Evolutionary conservation across 2,329 filamentous ascomycete species (phyloP), one percentile per base, ranked within the genome.

Genomic region (Zymoseptoria tritici): DNA sequence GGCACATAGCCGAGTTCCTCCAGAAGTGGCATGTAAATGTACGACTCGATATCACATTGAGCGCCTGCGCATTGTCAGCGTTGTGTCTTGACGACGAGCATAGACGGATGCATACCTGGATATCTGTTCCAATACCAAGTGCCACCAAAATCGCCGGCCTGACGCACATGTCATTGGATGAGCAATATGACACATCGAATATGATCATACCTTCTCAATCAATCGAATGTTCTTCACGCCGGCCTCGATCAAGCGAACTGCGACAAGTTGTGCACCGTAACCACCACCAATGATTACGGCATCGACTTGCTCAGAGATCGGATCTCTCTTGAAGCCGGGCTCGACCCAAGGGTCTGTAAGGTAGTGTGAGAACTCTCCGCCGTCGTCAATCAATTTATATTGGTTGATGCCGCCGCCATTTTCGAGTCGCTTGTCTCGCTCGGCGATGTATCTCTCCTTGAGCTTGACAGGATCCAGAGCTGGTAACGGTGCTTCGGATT

Each of bases 1-100:
- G 75, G 78, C 57, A 73, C 64, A 73, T 77, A 79, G 49, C 76
- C 71, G 13, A 78, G 68, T 3, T 77, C 60, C 20, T 76, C 75
- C 61, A 78, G 77, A 9, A 74, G 74, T 54, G 78, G 77, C 54
- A 69, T 70, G 63, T 82, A 81, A 0, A 76, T 76, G n/a, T 77
- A 73, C 1, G 74, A 75, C 64, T 80, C 77, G 0, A 77, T 77
- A 57, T 81, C 79, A 55, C 78, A 77, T 49, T 77, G 72, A n/a
- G 77, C 76, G 2, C 78, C 78, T 11, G 78, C 77, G 53, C 79
- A 79, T 72, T 70, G 56, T 79, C 16, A 62, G 56, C 22, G 16
- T 78, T 75, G 73, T 77, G 57, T 70, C 13, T 9, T 22, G 26
- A 19, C 16, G 20, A 9, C 21, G 16, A 2, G 31, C 24, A 11